Percentiles rank a stretch among this genome's conserved stretches.
Evolutionary conservation across 2,329 filamentous ascomycete genomes (phyloP).

Genomic region (Ilyonectria sp.): DNA sequence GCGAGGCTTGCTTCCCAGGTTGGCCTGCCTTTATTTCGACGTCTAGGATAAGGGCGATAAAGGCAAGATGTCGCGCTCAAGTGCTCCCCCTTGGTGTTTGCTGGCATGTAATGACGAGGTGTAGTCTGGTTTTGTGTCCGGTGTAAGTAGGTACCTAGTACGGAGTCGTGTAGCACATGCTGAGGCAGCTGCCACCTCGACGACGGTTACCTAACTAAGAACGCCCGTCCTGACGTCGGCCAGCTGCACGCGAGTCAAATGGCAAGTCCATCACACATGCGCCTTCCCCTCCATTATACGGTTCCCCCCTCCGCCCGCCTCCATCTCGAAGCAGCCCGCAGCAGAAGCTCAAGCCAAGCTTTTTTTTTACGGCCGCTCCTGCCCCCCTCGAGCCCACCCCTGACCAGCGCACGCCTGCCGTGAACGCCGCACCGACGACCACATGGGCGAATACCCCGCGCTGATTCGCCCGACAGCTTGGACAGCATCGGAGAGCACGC

Average conservation of each 20-base stretch:
- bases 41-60: constrained; percentile 17
- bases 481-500: constrained; percentile 58
- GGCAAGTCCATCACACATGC: constrained; percentile 5
- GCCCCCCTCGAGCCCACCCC: constrained; percentile 30
- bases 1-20: constrained; percentile 25
- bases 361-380: constrained; percentile 20
- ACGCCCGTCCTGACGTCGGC: not conserved
- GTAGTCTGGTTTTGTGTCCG: not conserved
- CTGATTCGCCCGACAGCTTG: constrained; percentile 53
- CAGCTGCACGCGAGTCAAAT: constrained; percentile 8
- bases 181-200: not conserved
- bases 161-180: not conserved
- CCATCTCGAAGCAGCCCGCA: not conserved
- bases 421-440: constrained; percentile 46
- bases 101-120: not conserved
- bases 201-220: not conserved
- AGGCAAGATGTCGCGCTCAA: constrained; percentile 5
- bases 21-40: constrained; percentile 22
- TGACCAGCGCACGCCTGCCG: constrained; percentile 36
- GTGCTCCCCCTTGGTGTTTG: constrained; percentile 4
- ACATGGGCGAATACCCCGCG: constrained; percentile 52
- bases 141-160: not conserved
- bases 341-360: constrained; percentile 39
- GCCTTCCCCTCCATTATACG: not conserved
- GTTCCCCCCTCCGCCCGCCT: constrained; percentile 5